Evolutionary conservation across 805 yeast species (phyloP), one percentile per base, ranked within the genome.

Genomic region (Ogataea populi-albae): DNA sequence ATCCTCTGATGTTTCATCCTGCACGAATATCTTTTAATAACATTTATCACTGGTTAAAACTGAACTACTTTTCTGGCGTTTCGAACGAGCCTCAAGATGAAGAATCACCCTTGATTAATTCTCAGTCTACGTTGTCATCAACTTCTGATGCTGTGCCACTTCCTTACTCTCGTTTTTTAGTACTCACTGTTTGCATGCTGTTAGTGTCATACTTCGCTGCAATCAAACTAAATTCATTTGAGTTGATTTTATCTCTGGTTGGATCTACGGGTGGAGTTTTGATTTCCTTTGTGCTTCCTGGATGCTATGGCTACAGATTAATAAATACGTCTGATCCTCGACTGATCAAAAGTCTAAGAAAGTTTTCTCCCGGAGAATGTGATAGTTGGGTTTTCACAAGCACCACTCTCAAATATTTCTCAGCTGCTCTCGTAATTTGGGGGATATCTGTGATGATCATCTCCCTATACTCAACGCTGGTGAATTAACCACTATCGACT

Each of bases 251-350:
- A 31, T 77, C 91, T 1, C 62, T 84, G 34, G 88, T 84, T 7
- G 94, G 94, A 3, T 82, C 89, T 4, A 84, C 93, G 0, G 94
- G 94, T 0, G 84, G 89, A 4, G 85, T 89, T 0, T 67, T 86
- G 17, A 84, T 84, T 33, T 78, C 87, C 17, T 84, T 83, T 57
- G 81, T 82, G 7, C 65, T 84, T 27, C 94, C 94, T 0, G 93
- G 94, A 0, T 63, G 79, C 38, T 84, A 83, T 57, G 91, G 91
- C 0, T 83, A 63, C 54, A 71, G 77, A 54, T 57, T 76, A 37
- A 67, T 76, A n/a, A 68, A 46, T n/a, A 46, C 52, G 5, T 33
- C 49, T 16, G 54, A 58, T 30, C 28, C 37, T 5, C 26, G 25
- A 3, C 31, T 47, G 18, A 18, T 32, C 6, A 42, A 39, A 7